A percentile compares a stretch with the other conserved stretches of the same genome.
These are phyloP conservation scores for Austroboletus olivaceoglutinosus DNA, from an alignment of 1,284 basidiomycete species.

Conservation along the genomic window DNA sequence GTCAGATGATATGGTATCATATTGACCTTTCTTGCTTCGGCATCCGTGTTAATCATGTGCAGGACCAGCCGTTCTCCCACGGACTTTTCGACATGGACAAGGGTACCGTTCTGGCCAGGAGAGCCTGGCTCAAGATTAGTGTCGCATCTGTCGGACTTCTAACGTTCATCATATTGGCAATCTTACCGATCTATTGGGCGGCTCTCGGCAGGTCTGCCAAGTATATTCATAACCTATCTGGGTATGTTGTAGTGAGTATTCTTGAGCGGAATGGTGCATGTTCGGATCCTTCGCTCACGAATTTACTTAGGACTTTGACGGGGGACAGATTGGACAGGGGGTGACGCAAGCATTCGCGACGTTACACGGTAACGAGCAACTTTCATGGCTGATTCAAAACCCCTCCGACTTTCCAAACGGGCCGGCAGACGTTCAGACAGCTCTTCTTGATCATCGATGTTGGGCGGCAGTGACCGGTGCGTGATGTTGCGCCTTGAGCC, in stretches of 20 bases:
- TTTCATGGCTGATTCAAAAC: conserved; percentile 42
- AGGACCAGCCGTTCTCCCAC: conserved; percentile 37
- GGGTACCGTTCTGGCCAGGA: conserved; percentile 31
- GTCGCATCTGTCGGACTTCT: conserved; percentile 23
- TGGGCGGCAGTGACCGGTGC: conserved; percentile 47
- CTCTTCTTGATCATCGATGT: conserved; percentile 40
- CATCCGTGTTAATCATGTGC: conserved; percentile 22
- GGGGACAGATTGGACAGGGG: conserved; percentile 41
- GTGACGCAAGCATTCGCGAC: conserved; percentile 38
- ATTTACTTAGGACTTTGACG: conserved; percentile 51
- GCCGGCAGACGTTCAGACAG: conserved; percentile 33
- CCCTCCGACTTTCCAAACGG: conserved; percentile 44
- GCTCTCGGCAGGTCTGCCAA: conserved; percentile 29
- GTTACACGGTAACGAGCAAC: conserved; percentile 20
- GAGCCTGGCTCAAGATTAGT: conserved; percentile 34
- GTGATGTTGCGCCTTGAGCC: conserved; percentile 8
- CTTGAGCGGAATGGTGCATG: background rate
- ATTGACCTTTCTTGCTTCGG: background rate
- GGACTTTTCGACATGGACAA: conserved; percentile 34
- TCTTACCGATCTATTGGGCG: conserved; percentile 42
- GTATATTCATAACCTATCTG: conserved; percentile 37
- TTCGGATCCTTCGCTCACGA: background rate
- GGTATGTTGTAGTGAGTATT: conserved; percentile 38
- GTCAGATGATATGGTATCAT: conserved; percentile 12
- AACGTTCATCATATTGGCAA: conserved; percentile 29